A percentile compares a stretch with the other conserved stretches of the same genome.
Conservation (phyloP, 2,329 filamentous ascomycete genomes). For the Diaporthe ilicicola region DNA sequence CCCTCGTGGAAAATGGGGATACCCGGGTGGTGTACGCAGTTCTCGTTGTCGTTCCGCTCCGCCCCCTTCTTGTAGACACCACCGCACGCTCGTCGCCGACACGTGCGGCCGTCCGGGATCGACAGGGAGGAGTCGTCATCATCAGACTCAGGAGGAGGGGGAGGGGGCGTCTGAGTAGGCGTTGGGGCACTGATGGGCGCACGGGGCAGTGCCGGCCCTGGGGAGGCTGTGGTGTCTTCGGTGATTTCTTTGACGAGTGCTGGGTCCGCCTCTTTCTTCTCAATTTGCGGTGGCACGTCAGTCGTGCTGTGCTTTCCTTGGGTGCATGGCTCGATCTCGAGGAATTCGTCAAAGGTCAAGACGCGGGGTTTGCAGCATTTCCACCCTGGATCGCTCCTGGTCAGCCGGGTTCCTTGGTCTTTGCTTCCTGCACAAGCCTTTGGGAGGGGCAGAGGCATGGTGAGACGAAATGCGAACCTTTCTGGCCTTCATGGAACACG, state of each 20-base stretch:
- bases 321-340: constrained; percentile 90
- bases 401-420: constrained; percentile 27
- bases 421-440: constrained; percentile 19
- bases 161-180: constrained; percentile 50
- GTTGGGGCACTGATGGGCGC: constrained; percentile 52
- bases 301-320: constrained; percentile 91
- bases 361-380: constrained; percentile 98
- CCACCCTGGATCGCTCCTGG: constrained; percentile 72
- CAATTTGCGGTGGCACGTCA: constrained; percentile 71
- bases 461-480: constrained; percentile 64
- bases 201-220: constrained; percentile 47
- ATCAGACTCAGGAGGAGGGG: constrained; percentile 79
- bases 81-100: constrained; percentile 81
- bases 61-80: constrained; percentile 68
- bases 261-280: constrained; percentile 62
- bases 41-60: constrained; percentile 70
- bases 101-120: constrained; percentile 78
- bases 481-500: constrained; percentile 97
- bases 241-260: constrained; percentile 62
- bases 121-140: constrained; percentile 82
- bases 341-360: constrained; percentile 97
- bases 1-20: constrained; percentile 96
- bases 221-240: constrained; percentile 41
- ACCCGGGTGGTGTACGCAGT: constrained; percentile 89
- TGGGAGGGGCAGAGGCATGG: constrained; percentile 29